Base-by-base conservation (phyloP, 331 rosid genomes). In the Spiraea crenata region DNA sequence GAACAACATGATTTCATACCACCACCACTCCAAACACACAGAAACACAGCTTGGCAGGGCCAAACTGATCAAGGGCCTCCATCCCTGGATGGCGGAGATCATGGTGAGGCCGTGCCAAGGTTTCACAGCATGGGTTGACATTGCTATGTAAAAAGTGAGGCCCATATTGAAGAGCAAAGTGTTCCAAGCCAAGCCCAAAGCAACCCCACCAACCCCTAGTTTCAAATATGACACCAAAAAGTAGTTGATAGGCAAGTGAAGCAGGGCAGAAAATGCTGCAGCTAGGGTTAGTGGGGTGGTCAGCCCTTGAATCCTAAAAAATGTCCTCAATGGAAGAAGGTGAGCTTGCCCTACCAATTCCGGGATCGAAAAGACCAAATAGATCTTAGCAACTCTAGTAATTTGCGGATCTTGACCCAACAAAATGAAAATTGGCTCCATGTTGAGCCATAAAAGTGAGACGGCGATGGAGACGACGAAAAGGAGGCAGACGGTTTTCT, bases 1-100 rank as follows among this genome's bases (percentile, higher is more conserved):
- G 57, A 93, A 91, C 67, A 93, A 63, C 97, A 93, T 91, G 34
- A 93, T 87, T 77, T 93, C 99, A 55, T 93, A 93, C 96, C 96
- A 93, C 99, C 99, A 93, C 97, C 99, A 91, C 67, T 93, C 99
- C 79, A 93, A 82, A 81, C 99, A 93, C 34, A 93, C 81, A 0
- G 99, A 85, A 4, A 87, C 39, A 15, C 95, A 86, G 15, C 96
- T 93, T 8, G 99, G 99, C 7, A 93, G 19, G n/a, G 99, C 95
- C 35, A 93, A 77, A 5, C 81, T 83, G 11, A 93, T 69, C 76
- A 93, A 52, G 6, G 96, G 97, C 50, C 46, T 67, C 97, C 97
- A 93, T 2, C 97, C 99, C 20, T 76, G 84, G n/a, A 83, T 79
- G 3, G 92, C 70, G 1, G 95, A 73, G 46, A 69, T 47, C 57